These are phyloP conservation scores for Penicillium olsonii DNA, from an alignment of 2,329 filamentous ascomycete species.

Conservation along the genomic window DNA sequence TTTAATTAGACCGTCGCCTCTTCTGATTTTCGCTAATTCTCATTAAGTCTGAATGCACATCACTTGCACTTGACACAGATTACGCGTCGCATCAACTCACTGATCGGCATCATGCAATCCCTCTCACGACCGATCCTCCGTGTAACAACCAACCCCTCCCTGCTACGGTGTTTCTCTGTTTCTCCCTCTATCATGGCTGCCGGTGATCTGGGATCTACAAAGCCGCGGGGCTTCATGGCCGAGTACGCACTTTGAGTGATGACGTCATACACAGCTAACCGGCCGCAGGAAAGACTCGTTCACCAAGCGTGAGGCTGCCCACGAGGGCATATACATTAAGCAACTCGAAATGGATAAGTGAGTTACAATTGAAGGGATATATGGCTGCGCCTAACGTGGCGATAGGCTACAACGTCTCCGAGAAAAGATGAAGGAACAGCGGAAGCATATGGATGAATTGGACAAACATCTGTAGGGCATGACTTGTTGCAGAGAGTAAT, in stretches of 20 bases:
- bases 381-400: background rate
- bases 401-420: conserved; percentile 19
- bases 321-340: conserved; percentile 20
- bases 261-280: conserved; percentile 22
- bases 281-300: conserved; percentile 24
- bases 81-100: background rate
- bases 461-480: conserved; percentile 32
- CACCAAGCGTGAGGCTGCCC: conserved; percentile 19
- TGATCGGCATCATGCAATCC: conserved; percentile 2
- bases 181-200: conserved; percentile 21
- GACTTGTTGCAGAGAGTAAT: no score
- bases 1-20: background rate
- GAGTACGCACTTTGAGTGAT: conserved; percentile 25
- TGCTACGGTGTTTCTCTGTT: conserved; percentile 20
- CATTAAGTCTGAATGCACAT: no score
- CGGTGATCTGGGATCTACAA: conserved; percentile 25
- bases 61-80: background rate
- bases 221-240: conserved; percentile 26
- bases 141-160: conserved; percentile 1
- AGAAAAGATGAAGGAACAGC: conserved; percentile 24
- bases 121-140: conserved; percentile 20
- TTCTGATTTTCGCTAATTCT: background rate
- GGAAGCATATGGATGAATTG: conserved; percentile 27
- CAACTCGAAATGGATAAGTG: conserved; percentile 27
- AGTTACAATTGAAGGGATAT: background rate